A percentile compares a stretch with the other conserved stretches of the same genome.
phyloP scores from a whole-genome alignment of 2,329 filamentous ascomycete genomes.

The Tolypocladium endophyticum region DNA sequence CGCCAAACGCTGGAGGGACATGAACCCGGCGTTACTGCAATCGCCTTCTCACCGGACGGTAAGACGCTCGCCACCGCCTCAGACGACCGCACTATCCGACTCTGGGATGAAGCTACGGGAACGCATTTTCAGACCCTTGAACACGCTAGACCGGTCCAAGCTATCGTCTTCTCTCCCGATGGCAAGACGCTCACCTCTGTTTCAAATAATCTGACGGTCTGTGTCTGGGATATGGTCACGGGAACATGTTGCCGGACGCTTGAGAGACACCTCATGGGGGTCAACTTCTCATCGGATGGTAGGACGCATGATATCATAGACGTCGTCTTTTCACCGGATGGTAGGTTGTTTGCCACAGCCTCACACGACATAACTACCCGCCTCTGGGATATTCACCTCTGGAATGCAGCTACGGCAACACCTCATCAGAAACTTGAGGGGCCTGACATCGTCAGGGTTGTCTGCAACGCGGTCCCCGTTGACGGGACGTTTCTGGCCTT shows the following conservation, averaged over 20 bases:
- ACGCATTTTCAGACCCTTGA: neutral
- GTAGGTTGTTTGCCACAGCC: too few species aligned
- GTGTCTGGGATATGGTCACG: too few species aligned
- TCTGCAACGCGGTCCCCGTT: too few species aligned
- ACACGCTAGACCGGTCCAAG: too few species aligned
- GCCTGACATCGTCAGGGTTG: neutral
- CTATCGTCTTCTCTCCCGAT: neutral
- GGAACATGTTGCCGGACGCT: too few species aligned
- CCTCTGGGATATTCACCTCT: neutral
- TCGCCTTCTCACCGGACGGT: neutral
- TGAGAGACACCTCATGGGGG: too few species aligned
- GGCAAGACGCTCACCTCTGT: neutral
- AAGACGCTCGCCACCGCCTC: neutral
- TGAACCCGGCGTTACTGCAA: fast-evolving
- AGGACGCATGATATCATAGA: too few species aligned
- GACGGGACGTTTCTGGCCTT: neutral
- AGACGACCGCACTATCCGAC: neutral
- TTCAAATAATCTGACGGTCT: neutral
- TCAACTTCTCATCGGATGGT: too few species aligned
- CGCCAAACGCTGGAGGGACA: neutral
- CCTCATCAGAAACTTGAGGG: neutral
- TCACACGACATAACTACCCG: too few species aligned
- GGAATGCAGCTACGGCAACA: neutral
- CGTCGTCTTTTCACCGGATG: too few species aligned
- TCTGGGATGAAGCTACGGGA: neutral